phyloP scores from a whole-genome alignment of 106 monocot species.

The Phalaenopsis equestris region DNA sequence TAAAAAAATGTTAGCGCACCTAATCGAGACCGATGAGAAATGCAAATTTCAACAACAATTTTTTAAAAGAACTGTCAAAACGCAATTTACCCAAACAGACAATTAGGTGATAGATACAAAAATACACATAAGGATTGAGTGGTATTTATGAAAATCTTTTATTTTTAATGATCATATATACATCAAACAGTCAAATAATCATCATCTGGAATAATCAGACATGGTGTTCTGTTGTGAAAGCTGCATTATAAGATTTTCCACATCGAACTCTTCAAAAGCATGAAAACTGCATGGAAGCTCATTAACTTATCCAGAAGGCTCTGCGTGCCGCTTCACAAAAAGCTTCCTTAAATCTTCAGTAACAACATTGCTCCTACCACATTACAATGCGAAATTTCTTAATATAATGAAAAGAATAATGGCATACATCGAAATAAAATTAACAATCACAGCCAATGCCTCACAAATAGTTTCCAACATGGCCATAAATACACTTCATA shows the following conservation, averaged over 20 bases:
- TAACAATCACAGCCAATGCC: not conserved
- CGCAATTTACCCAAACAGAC: too few relatives aligned
- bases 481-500: too few relatives aligned
- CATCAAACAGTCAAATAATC: not conserved
- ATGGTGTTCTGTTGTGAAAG: not conserved
- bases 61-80: too few relatives aligned
- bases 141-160: too few relatives aligned
- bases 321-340: slow-evolving; percentile 47
- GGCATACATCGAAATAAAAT: not conserved
- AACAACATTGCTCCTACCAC: slow-evolving; percentile 76
- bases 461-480: too few relatives aligned
- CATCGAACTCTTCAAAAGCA: not conserved
- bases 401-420: not conserved
- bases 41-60: too few relatives aligned
- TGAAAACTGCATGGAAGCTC: not conserved
- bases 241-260: not conserved
- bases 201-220: not conserved
- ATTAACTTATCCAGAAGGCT: slow-evolving; percentile 4
- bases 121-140: too few relatives aligned
- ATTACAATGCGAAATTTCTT: not conserved
- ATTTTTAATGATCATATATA: not conserved
- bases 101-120: too few relatives aligned
- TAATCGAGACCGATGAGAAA: too few relatives aligned
- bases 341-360: slow-evolving; percentile 78
- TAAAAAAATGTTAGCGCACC: too few relatives aligned